These are phyloP conservation scores for Raphanus sativus DNA, from an alignment of 345 rosid genomes.

Conservation along the genomic window DNA sequence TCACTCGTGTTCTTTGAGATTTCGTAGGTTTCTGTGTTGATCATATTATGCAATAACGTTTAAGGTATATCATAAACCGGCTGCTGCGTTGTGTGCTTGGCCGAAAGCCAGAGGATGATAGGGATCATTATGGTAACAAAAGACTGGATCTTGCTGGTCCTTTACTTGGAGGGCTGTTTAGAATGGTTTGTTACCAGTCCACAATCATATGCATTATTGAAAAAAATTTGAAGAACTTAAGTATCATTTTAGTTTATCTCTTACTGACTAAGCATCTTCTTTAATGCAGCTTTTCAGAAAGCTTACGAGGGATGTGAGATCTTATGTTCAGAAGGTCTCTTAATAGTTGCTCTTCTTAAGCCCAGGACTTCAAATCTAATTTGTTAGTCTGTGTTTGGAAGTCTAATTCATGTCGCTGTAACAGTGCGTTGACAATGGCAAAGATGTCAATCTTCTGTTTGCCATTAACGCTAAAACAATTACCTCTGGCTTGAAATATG, in stretches of 20 bases:
- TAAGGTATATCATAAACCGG: conserved; percentile 88
- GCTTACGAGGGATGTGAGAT: conserved; percentile 90
- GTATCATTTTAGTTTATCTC: not conserved
- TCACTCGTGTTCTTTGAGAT: conserved; percentile 6
- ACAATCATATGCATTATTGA: not conserved
- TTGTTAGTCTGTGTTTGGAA: conserved; percentile 23
- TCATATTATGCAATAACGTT: conserved; percentile 17
- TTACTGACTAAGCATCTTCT: conserved; percentile 15
- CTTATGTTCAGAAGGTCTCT: conserved; percentile 92
- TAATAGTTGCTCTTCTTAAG: conserved; percentile 16
- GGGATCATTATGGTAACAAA: conserved; percentile 99
- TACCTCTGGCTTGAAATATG: conserved; percentile 94
- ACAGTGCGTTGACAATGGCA: conserved; percentile 95
- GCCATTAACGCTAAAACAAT: conserved; percentile 98
- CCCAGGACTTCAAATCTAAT: not conserved
- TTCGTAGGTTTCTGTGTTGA: conserved; percentile 3
- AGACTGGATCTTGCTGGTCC: conserved; percentile 99
- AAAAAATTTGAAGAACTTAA: not conserved
- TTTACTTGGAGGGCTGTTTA: conserved; percentile 90
- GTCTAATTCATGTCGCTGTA: conserved; percentile 19
- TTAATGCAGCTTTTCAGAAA: conserved; percentile 85
- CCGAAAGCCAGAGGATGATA: conserved; percentile 93
- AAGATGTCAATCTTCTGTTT: conserved; percentile 92
- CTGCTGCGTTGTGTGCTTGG: conserved; percentile 92
- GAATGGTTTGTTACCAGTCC: conserved; percentile 63